phyloP scores from a whole-genome alignment of 441 rosid species.

The Pelargonium myrrhifolium region DNA sequence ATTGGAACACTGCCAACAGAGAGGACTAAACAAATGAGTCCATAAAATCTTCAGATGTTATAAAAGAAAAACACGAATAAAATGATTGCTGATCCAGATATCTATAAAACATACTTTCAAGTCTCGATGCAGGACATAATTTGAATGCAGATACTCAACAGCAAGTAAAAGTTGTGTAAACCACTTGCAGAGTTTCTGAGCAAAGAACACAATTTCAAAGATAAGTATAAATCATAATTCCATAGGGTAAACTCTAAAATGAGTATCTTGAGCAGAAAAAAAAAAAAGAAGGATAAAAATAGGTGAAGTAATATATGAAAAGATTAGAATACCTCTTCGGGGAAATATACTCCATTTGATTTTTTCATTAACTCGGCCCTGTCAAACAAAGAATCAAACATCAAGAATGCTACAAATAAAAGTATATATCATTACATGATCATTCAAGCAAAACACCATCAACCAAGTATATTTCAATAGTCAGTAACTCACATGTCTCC shows the following conservation, averaged over 20 bases:
- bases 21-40: constrained; percentile 23
- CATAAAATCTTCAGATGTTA: constrained; percentile 11
- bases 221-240: constrained; percentile 7
- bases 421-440: neutral
- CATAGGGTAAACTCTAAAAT: constrained; percentile 18
- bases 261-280: too few relatives aligned
- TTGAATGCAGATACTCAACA: constrained; percentile 84
- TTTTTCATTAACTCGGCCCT: constrained; percentile 96
- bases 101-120: constrained; percentile 47
- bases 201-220: constrained; percentile 4
- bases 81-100: constrained; percentile 9
- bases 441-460: constrained; percentile 13
- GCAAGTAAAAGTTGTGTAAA: constrained; percentile 78
- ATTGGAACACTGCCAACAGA: constrained; percentile 70
- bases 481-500: constrained; percentile 84
- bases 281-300: too few relatives aligned
- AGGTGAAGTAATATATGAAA: too few relatives aligned
- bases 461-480: neutral
- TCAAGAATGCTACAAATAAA: constrained; percentile 11
- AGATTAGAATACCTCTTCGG: constrained; percentile 62
- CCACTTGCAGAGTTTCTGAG: constrained; percentile 96
- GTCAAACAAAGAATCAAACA: constrained; percentile 22
- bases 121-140: constrained; percentile 88
- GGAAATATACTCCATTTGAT: constrained; percentile 72
- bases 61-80: constrained; percentile 6